Base-by-base conservation (phyloP, 2,329 filamentous ascomycete genomes). In the Fusarium neocosmosporiellum region DNA sequence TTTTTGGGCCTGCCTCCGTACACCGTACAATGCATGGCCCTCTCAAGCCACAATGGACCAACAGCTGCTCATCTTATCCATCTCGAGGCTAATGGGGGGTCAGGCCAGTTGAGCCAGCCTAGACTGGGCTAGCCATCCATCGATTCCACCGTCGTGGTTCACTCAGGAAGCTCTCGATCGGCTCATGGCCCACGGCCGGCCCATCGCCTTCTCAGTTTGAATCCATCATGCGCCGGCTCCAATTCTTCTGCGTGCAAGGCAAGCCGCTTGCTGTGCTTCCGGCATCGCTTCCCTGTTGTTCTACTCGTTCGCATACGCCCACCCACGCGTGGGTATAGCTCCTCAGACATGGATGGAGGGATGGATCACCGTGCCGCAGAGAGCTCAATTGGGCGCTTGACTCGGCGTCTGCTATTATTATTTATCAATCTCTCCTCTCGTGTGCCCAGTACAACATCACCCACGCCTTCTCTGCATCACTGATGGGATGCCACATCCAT, bases 41-140 rank as follows among this genome's bases (percentile, higher is more conserved):
- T 37, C 20, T 33, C 59, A 75, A 76, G 72, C 72, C 70, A 70
- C 70, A 66, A 69, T 57, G 54, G 60, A 63, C 57, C 65, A 69
- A 31, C 33, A 55, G 20, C 48, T 65, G 65, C 58, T 62, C 59
- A 66, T 69, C 63, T 66, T 66, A 54, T 67, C 70, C 74, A 63
- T 66, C 64, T 66, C 6, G 36, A 71, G 7, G 24, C 27, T 59
- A 31, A 34, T 24, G 14, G 53, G 9, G 54, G 24, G 46, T 53
- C 58, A 55, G 33, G 34, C 31, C 41, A 69, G 57, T 58, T 27
- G 24, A 68, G 27, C 10, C 24, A 37, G 33, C 41, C 22, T 50
- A 59, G 69, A 50, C 46, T 50, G 46, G 46, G 46, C 46, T 50
- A 31, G 46, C 46, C 14, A 36, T 8, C 20, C 54, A 29, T 55